Base-by-base conservation (phyloP, 78 protist genomes). In the Polysphondylium violaceum region DNA sequence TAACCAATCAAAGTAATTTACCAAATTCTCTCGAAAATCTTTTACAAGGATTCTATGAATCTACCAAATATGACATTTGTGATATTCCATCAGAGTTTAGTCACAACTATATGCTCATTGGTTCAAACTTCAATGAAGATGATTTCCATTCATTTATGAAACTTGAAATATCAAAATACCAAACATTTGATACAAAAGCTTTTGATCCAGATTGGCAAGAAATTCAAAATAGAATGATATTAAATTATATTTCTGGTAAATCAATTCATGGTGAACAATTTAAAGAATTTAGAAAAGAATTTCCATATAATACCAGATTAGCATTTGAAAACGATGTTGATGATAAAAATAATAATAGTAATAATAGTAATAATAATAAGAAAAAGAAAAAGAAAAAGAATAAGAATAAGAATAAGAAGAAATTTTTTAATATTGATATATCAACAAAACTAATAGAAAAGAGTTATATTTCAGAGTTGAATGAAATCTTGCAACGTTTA, bases 211-310 rank as follows among this genome's bases (percentile, higher is more conserved):
- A 76, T n/a, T 31, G 63, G 51, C 19, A 2, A 19, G 3, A 14
- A 21, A 60, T 76, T 61, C 29, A 41, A 27, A 58, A 43, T n/a
- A 41, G 61, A 35, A 29, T 76, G 25, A 41, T 61, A 2, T 40
- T n/a, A 4, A 3, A 41, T 11, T 76, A 12, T 60, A 40, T 44
- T 2, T 76, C 65, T 58, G 86, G 86, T 12, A 76, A 76, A 65
- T 31, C 41, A 19, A 47, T 19, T 44, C 44, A 65, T 6, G 25
- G 19, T 12, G n/a, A n/a, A n/a, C 71, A 76, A 58, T 41, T 76
- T 12, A 2, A 21, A 0, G 17, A 2, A 3, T 76, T 43, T 44
- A 2, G 38, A 17, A 25, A 11, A 19, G 67, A 61, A 2, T 76
- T 76, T 60, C 73, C 86, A 25, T 76, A 19, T 44, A 6, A 27